A percentile compares a stretch with the other conserved stretches of the same genome.
Evolutionary conservation across 2,329 filamentous ascomycete genomes (phyloP).

Genomic region (Triangularia verruculosa): DNA sequence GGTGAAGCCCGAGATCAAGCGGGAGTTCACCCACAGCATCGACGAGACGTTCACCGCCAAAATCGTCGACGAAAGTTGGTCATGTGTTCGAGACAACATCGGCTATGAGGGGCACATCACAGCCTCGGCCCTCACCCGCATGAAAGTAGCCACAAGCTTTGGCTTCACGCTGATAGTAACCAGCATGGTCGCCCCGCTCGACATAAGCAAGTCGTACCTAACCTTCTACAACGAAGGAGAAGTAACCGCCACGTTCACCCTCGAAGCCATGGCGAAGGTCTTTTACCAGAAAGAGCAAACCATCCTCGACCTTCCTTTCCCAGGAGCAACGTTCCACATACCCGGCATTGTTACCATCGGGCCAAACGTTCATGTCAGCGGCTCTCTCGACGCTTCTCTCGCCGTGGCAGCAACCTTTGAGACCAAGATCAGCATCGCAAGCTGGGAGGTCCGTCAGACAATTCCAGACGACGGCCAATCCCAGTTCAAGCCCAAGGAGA

Average conservation of each 20-base stretch:
- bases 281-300: not conserved
- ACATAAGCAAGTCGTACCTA: not conserved
- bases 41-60: not conserved
- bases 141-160: not conserved
- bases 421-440: not conserved
- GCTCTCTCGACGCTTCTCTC: not conserved
- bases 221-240: slow-evolving; percentile 7
- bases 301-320: not conserved
- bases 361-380: not conserved
- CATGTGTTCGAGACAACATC: not conserved
- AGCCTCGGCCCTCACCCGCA: not conserved
- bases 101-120: not conserved
- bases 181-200: not conserved
- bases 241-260: not conserved
- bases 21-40: slow-evolving; percentile 1
- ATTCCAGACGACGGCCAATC: not conserved
- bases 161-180: not conserved
- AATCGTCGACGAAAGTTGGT: slow-evolving; percentile 2
- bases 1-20: slow-evolving; percentile 3
- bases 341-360: not conserved
- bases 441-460: not conserved
- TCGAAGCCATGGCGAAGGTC: not conserved
- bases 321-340: not conserved
- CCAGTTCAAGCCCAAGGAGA: not conserved
- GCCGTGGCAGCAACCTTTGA: not conserved